Base-by-base conservation (phyloP, 495 filamentous ascomycete species). In the Trichoderma asperelloides region DNA sequence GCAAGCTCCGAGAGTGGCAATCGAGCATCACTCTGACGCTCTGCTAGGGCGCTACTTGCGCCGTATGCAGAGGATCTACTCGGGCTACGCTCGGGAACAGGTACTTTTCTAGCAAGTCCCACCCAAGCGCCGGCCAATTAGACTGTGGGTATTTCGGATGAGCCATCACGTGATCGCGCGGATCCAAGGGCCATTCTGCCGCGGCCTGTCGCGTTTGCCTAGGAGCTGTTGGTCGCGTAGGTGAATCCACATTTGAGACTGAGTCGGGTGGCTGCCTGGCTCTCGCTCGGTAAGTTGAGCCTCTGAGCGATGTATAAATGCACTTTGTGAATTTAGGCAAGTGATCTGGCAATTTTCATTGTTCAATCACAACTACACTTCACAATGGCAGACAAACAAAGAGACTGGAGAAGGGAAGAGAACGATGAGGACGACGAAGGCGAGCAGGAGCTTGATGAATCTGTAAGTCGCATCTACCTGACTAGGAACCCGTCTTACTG, bases 361-460 rank as follows among this genome's bases (percentile, higher is more conserved):
- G 18, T 45, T 45, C 41, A 45, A 45, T 45, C 8, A 13, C 69
- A 55, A 37, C 9, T 8, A 37, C 5, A 3, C 2, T 37, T 37
- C 33, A 37, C 33, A 39, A 83, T 83, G 80, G 74, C 77, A n/a
- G 78, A 80, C 70, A 68, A 70, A 69, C 71, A 70, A 41, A 69
- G 75, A 16, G 74, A 78, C 12, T 77, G 80, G 51, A 80, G 80
- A 63, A 82, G 82, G 15, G 83, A 86, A 1, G 81, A 81, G 25
- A 79, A 80, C 21, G 88, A 91, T 65, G 88, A 90, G 25, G 89
- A 88, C 37, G 86, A 91, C 16, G 88, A 90, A 23, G 89, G 88
- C 39, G 86, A 91, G n/a, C 88, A 90, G 67, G 90, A 92, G 72
- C 72, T 89, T 27, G 91, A 91, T 74, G 88, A 95, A 69, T 79